Evolutionary conservation across 208 protist genomes (phyloP), one percentile per base, ranked within the genome.

Genomic region (Novymonas esmeraldas): DNA sequence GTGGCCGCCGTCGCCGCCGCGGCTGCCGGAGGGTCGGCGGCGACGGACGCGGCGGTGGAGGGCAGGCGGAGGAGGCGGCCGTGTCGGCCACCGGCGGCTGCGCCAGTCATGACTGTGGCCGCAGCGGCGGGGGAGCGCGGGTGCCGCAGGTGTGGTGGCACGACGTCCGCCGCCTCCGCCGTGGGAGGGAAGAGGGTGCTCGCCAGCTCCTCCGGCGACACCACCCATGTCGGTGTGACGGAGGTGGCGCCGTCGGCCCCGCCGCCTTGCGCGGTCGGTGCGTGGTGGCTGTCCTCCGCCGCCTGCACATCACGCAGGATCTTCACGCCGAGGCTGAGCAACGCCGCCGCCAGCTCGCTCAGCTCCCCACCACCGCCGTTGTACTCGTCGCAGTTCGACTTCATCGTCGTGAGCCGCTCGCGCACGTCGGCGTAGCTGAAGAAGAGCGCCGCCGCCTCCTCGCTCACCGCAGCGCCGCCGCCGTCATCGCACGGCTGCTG

Each of bases 291-390:
- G 10, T 77, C 68, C 36, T 90, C 85, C 39, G 70, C 66, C 11
- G 70, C 69, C 57, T 81, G 69, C 18, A 78, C 82, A 64, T 93
- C 84, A 22, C 87, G 78, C 42, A 85, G 54, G 20, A 72, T 60
- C 33, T 72, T 69, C 29, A 77, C 46, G 6, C 82, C 79, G 39
- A 59, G 20, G n/a, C 60, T 71, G 18, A 87, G 70, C 36, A 93
- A 42, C 57, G 71, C 36, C 4, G 68, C 52, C 20, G 81, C 83
- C 48, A 70, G 63, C 18, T 34, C 41, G 26, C 70, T 73, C 45
- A 90, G 55, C 16, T 64, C 57, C 49, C 71, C 79, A 14, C 76
- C 79, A 6, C 58, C 64, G 0, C 84, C 84, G 74, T 93, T 93
- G 77, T 81, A 90, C 7, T 20, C 18, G 33, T 76, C 73, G 51